Conservation (phyloP, 495 filamentous ascomycete species). For the Platismatia glauca region DNA sequence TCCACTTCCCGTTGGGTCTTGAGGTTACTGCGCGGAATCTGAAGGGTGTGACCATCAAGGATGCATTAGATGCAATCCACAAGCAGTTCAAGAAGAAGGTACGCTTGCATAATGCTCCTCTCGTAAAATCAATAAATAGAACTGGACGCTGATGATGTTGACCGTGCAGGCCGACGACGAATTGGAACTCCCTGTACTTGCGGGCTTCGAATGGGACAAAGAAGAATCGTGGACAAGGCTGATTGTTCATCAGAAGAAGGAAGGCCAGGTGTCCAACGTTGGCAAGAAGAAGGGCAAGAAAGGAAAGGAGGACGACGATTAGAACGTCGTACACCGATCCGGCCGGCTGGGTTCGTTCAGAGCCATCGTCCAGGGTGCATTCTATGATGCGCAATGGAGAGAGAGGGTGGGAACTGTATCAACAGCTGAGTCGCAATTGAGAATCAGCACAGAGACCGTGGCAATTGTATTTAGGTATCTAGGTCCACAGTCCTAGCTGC, state of each 20-base stretch:
- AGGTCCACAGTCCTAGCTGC: conserved; percentile 8
- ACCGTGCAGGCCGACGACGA: conserved; percentile 71
- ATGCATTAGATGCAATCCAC: conserved; percentile 86
- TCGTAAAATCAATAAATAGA: background rate
- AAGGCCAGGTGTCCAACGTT: conserved; percentile 42
- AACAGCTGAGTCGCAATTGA: background rate
- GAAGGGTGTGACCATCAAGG: conserved; percentile 91
- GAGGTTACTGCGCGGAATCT: conserved; percentile 82
- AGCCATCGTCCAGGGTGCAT: background rate
- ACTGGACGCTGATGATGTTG: conserved; percentile 15
- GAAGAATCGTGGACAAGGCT: conserved; percentile 70
- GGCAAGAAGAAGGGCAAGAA: conserved; percentile 56
- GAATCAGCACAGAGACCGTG: background rate
- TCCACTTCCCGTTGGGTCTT: conserved; percentile 78
- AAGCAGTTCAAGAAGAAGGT: conserved; percentile 94
- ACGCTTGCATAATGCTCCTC: conserved; percentile 3
- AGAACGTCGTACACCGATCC: background rate
- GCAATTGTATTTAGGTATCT: background rate
- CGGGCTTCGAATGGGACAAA: conserved; percentile 91
- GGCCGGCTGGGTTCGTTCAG: background rate
- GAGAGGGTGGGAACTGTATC: background rate
- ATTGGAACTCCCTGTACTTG: conserved; percentile 69
- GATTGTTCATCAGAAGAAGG: conserved; percentile 73
- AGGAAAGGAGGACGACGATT: conserved; percentile 14
- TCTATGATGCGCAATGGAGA: background rate